Percentiles rank a stretch among this genome's conserved stretches.
Evolutionary conservation across 164 flowering plant species (phyloP).

Genomic region (Platanus orientalis): DNA sequence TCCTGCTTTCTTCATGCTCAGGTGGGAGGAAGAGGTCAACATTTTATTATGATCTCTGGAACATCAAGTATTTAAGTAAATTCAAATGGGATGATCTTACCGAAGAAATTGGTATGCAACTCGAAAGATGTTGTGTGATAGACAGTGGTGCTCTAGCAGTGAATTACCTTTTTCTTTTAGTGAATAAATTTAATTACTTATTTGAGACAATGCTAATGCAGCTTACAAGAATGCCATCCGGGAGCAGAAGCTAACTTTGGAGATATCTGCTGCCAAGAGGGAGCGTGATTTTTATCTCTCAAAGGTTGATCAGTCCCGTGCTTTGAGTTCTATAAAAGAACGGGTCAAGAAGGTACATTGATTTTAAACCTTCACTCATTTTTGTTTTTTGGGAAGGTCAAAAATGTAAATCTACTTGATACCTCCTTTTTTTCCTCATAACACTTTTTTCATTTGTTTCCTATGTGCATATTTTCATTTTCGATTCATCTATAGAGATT

Average conservation of each 20-base stretch:
- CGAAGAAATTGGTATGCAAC: slow-evolving; percentile 67
- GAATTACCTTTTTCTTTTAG: too few species aligned
- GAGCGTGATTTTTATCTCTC: slow-evolving; percentile 71
- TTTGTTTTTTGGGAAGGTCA: too few species aligned
- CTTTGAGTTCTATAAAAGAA: slow-evolving; percentile 53
- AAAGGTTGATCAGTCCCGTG: slow-evolving; percentile 68
- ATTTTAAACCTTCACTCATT: background rate
- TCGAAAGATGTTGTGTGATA: background rate
- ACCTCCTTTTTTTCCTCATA: too few species aligned
- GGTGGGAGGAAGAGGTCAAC: slow-evolving; percentile 90
- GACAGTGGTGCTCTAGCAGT: background rate
- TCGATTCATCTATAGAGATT: too few species aligned
- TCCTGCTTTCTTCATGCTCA: slow-evolving; percentile 20
- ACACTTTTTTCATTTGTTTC: too few species aligned
- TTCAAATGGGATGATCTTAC: slow-evolving; percentile 97
- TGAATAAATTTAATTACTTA: too few species aligned
- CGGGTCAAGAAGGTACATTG: slow-evolving; percentile 58
- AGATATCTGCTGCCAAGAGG: slow-evolving; percentile 78
- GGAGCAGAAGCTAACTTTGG: slow-evolving; percentile 78
- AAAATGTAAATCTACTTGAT: too few species aligned
- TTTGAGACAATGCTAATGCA: slow-evolving; percentile 23
- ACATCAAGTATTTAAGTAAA: slow-evolving; percentile 87
- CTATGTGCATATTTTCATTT: too few species aligned
- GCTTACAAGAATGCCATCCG: slow-evolving; percentile 67
- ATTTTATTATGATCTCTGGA: slow-evolving; percentile 84